Conservation (phyloP, 768 basidiomycete species). For the Myochromella boudieri region DNA sequence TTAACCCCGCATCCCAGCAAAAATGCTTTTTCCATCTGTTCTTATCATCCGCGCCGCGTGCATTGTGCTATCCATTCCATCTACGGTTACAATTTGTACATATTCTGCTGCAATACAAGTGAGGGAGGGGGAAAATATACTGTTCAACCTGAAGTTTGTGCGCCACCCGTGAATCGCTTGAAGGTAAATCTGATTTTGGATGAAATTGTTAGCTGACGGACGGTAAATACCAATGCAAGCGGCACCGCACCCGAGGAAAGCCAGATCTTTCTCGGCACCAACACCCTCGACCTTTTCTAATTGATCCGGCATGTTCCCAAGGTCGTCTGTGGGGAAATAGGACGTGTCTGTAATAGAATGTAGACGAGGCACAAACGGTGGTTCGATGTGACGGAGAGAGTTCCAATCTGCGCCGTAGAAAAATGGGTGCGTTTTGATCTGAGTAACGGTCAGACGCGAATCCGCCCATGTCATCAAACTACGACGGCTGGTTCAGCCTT, state of each 20-base stretch:
- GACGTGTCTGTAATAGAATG: conserved; percentile 92
- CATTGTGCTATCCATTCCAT: conserved; percentile 2
- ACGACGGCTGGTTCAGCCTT: conserved; percentile 12
- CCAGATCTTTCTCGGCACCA: conserved; percentile 66
- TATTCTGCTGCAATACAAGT: too few species aligned
- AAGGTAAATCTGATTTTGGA: conserved; percentile 67
- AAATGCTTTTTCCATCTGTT: background rate
- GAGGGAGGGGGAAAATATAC: background rate
- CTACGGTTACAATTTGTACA: too few species aligned
- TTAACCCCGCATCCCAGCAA: too few species aligned
- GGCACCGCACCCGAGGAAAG: conserved; percentile 57
- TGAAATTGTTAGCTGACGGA: background rate
- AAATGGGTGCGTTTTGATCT: conserved; percentile 92
- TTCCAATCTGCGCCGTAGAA: conserved; percentile 96
- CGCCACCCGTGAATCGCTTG: conserved; percentile 63
- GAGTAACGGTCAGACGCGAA: conserved; percentile 71
- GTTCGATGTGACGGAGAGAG: conserved; percentile 87
- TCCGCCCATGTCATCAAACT: conserved; percentile 89
- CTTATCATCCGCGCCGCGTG: background rate
- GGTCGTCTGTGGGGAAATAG: conserved; percentile 96
- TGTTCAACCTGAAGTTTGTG: conserved; percentile 18
- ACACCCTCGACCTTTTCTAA: conserved; percentile 61
- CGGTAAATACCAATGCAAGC: background rate
- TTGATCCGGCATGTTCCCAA: conserved; percentile 66
- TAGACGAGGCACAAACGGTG: conserved; percentile 93